Evolutionary conservation across 140 eudicot species (phyloP).

Genomic region (Anethum foeniculum): DNA sequence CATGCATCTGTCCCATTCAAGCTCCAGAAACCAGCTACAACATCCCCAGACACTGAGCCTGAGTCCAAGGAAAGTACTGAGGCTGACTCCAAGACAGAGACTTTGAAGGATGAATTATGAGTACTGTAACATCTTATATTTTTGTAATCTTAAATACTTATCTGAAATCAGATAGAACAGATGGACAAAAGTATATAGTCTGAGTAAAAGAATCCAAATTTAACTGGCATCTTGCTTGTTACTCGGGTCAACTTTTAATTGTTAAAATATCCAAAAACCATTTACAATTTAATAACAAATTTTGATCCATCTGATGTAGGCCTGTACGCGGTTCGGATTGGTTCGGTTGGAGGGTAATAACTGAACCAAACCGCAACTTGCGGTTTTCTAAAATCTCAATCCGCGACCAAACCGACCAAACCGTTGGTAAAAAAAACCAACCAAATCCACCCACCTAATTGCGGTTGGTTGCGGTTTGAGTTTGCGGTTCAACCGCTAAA

Average conservation of each 20-base stretch:
- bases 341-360: no score
- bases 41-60: slow-evolving; percentile 28
- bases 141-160: background rate
- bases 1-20: slow-evolving; percentile 83
- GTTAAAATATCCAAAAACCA: background rate
- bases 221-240: background rate
- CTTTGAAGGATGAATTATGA: slow-evolving; percentile 65
- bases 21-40: slow-evolving; percentile 64
- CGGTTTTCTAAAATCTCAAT: no score
- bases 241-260: background rate
- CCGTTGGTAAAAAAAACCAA: no score
- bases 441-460: no score
- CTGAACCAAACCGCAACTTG: no score
- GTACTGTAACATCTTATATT: background rate
- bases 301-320: background rate
- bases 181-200: background rate
- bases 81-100: slow-evolving; percentile 8
- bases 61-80: slow-evolving; percentile 30
- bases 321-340: no score
- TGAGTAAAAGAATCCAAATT: background rate
- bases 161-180: slow-evolving; percentile 1
- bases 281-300: background rate
- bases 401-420: no score
- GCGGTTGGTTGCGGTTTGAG: no score
- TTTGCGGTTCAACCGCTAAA: no score